These are phyloP conservation scores for Trypanosomatidae sp. DNA, from an alignment of 208 protist species.

Conservation along the genomic window DNA sequence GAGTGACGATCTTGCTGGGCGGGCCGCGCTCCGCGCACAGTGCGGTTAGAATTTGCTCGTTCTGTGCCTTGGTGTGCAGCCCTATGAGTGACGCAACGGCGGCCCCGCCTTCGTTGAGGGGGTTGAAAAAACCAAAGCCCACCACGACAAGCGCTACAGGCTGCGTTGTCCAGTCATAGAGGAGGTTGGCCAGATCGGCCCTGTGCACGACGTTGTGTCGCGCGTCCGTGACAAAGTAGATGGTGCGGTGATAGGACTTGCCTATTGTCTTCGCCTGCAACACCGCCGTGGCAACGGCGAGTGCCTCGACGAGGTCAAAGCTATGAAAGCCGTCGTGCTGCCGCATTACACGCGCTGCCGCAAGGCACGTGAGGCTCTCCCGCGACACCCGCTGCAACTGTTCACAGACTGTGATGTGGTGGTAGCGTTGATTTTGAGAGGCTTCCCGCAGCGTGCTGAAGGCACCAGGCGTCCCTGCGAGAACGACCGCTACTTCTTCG, in stretches of 20 bases:
- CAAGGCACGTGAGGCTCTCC: no score
- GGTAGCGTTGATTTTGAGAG: conserved; percentile 17
- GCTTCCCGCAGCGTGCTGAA: conserved; percentile 36
- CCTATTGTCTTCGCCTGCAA: conserved; percentile 50
- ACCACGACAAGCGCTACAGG: conserved; percentile 79
- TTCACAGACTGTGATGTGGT: conserved; percentile 22
- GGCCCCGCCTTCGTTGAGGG: conserved; percentile 14
- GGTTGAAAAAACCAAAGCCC: conserved; percentile 70
- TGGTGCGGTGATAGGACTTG: conserved; percentile 58
- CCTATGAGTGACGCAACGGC: conserved; percentile 17
- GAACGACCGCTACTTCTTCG: conserved; percentile 74
- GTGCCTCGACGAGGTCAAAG: no score
- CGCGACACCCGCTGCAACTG: no score
- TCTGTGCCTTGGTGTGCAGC: conserved; percentile 45
- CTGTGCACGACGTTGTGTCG: conserved; percentile 63
- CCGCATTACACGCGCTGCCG: no score
- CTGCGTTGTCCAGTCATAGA: conserved; percentile 40
- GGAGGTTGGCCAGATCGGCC: conserved; percentile 50
- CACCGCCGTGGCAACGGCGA: conserved; percentile 77
- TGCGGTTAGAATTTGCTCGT: conserved; percentile 59
- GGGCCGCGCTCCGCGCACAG: conserved; percentile 39
- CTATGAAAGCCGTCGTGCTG: no score
- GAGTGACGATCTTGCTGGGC: conserved; percentile 41
- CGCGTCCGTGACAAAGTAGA: conserved; percentile 90
- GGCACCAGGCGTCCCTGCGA: conserved; percentile 46